These are phyloP conservation scores for Metschnikowia proteae DNA, from an alignment of 805 yeast species.

Conservation along the genomic window DNA sequence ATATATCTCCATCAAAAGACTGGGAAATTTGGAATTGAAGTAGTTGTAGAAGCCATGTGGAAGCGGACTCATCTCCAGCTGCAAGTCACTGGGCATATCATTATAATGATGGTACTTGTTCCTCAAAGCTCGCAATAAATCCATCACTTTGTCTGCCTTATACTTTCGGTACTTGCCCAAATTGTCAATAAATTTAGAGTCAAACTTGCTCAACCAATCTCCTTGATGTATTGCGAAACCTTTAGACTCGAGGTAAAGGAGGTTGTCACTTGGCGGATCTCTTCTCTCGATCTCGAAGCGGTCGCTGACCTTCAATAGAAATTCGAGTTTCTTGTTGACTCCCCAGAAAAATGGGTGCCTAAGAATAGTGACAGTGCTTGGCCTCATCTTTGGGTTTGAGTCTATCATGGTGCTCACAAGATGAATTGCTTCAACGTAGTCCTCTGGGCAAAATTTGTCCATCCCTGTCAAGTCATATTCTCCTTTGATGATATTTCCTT, in stretches of 20 bases:
- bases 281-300: constrained; percentile 81
- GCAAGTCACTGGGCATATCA: constrained; percentile 72
- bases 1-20: constrained; percentile 71
- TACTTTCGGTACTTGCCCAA: constrained; percentile 90
- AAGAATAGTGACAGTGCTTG: constrained; percentile 63
- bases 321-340: constrained; percentile 68
- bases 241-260: constrained; percentile 54
- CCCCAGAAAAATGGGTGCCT: constrained; percentile 91
- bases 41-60: constrained; percentile 83
- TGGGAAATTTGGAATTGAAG: constrained; percentile 74
- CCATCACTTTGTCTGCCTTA: constrained; percentile 73
- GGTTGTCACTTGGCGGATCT: constrained; percentile 67
- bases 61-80: constrained; percentile 64
- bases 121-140: constrained; percentile 80
- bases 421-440: constrained; percentile 63
- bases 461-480: constrained; percentile 50
- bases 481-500: constrained; percentile 79
- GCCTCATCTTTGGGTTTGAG: constrained; percentile 63
- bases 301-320: constrained; percentile 83
- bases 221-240: constrained; percentile 35
- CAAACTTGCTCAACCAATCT: constrained; percentile 79
- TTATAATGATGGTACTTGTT: constrained; percentile 94
- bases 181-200: constrained; percentile 69
- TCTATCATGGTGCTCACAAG: constrained; percentile 70
- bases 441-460: constrained; percentile 36